phyloP scores from a whole-genome alignment of 2,329 filamentous ascomycete species.

The Epichloe sp. region DNA sequence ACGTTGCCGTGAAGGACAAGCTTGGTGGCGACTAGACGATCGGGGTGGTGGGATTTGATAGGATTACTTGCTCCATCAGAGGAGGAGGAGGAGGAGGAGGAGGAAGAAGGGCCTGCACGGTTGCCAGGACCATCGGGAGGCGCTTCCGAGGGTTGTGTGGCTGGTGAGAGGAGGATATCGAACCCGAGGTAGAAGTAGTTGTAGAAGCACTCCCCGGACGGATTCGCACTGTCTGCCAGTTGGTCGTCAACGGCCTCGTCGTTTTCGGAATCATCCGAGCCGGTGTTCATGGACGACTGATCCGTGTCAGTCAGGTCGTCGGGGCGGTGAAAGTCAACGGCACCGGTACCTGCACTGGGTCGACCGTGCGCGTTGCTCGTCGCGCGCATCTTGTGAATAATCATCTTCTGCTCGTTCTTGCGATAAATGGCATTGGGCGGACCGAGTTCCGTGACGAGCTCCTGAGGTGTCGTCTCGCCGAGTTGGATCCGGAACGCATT shows the following conservation, averaged over 20 bases:
- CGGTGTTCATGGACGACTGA: slow-evolving; percentile 59
- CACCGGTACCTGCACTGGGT: slow-evolving; percentile 27
- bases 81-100: not conserved
- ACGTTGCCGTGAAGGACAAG: slow-evolving; percentile 90
- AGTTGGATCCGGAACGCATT: slow-evolving; percentile 59
- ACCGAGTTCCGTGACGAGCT: slow-evolving; percentile 78
- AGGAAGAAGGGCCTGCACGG: not conserved
- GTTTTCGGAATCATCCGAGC: slow-evolving; percentile 52
- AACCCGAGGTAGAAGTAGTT: slow-evolving; percentile 97
- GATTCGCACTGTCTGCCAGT: slow-evolving; percentile 31
- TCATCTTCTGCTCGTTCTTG: slow-evolving; percentile 79
- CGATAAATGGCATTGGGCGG: slow-evolving; percentile 90
- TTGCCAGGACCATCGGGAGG: slow-evolving; percentile 28
- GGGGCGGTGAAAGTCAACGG: slow-evolving; percentile 28
- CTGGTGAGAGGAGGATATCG: slow-evolving; percentile 78
- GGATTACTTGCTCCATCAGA: slow-evolving; percentile 14
- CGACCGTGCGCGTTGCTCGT: slow-evolving; percentile 37
- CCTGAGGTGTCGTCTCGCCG: slow-evolving; percentile 82
- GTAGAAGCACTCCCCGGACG: slow-evolving; percentile 73
- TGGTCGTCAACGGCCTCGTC: slow-evolving; percentile 47
- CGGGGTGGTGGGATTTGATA: slow-evolving; percentile 32
- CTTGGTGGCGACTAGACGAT: slow-evolving; percentile 75
- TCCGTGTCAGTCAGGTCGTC: slow-evolving; percentile 59
- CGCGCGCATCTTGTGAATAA: slow-evolving; percentile 59
- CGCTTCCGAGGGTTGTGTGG: slow-evolving; percentile 48